A percentile compares a stretch with the other conserved stretches of the same genome.
These are phyloP conservation scores for Colletotrichum nymphaeae DNA, from an alignment of 2,329 filamentous ascomycete genomes.

Conservation along the genomic window DNA sequence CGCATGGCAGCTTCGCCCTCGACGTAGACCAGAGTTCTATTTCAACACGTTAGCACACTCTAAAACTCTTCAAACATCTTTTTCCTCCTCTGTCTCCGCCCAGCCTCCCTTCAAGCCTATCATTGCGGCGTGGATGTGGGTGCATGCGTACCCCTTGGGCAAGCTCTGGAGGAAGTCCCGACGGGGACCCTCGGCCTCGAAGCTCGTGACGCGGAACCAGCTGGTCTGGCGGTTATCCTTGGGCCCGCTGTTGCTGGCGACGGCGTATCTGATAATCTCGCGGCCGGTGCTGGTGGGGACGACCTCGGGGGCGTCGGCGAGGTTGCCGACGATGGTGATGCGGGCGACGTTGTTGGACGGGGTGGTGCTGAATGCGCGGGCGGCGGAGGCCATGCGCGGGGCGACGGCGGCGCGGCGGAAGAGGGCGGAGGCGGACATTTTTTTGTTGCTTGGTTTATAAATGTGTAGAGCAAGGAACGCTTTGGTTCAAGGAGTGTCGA, in stretches of 20 bases:
- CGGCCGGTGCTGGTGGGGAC: constrained; percentile 75
- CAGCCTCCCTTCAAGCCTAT: background rate
- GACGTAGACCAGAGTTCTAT: constrained; percentile 76
- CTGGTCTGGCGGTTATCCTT: constrained; percentile 80
- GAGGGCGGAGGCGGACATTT: constrained; percentile 61
- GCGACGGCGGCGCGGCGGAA: constrained; percentile 62
- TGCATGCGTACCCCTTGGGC: constrained; percentile 80
- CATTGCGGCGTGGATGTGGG: background rate
- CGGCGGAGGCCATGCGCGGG: constrained; percentile 55
- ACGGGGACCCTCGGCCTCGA: constrained; percentile 73
- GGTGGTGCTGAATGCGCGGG: constrained; percentile 82
- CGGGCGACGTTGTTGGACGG: constrained; percentile 75
- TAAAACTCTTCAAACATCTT: background rate
- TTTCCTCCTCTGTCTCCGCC: background rate
- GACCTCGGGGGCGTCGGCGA: constrained; percentile 83
- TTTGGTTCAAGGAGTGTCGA: background rate
- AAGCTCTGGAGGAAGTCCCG: constrained; percentile 79
- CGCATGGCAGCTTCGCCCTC: constrained; percentile 84
- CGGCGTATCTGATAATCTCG: constrained; percentile 80
- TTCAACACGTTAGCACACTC: constrained; percentile 9
- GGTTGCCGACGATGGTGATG: constrained; percentile 88
- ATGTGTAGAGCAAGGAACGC: constrained; percentile 6
- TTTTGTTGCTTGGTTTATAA: background rate
- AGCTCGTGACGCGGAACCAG: constrained; percentile 87
- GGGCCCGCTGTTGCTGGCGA: constrained; percentile 76